Evolutionary conservation across 257 asterid genomes (phyloP), one percentile per base, ranked within the genome.

Genomic region (Jasminum sambac): DNA sequence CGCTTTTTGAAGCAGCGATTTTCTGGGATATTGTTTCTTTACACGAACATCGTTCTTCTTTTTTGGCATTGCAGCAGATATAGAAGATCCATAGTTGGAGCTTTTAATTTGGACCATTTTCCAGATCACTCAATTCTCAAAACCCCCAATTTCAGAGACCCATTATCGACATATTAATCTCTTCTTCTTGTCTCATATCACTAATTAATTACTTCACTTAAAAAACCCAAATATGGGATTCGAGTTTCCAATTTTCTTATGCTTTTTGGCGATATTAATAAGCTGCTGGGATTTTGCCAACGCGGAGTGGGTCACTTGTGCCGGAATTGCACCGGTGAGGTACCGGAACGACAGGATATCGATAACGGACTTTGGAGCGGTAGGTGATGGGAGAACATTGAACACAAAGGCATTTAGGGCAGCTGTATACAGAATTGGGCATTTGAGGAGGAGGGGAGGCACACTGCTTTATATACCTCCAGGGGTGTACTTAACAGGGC

Each of bases 401-500:
- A 79, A 79, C 41, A 79, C 84, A 26, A 72, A 63, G 19, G 84
- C 84, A 16, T 79, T 79, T 50, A 72, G 48, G 57, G 77, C 64
- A 50, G 84, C 84, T 12, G 63, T 79, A 6, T 62, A 67, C 38
- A 61, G 62, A 40, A 73, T 79, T 3, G 65, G 71, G 55, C 50
- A 48, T 2, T 68, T 75, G 71, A 74, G 40, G 61, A 63, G 66
- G 61, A 66, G 69, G 36, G 83, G 83, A 61, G 83, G 83, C 44
- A 58, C 80, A 0, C 69, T 70, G 11, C 80, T 79, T 36, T 50
- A 70, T 39, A 67, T 79, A 10, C 83, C 83, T 34, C 68, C 83
- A 40, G 83, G 83, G 21, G 61, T 55, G 24, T 79, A 67, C 75
- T 63, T 75, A 63, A 79, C 83, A 17, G 83, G 77, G 23, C 69